Base-by-base conservation (phyloP, 768 basidiomycete species). In the Mycena floridula region DNA sequence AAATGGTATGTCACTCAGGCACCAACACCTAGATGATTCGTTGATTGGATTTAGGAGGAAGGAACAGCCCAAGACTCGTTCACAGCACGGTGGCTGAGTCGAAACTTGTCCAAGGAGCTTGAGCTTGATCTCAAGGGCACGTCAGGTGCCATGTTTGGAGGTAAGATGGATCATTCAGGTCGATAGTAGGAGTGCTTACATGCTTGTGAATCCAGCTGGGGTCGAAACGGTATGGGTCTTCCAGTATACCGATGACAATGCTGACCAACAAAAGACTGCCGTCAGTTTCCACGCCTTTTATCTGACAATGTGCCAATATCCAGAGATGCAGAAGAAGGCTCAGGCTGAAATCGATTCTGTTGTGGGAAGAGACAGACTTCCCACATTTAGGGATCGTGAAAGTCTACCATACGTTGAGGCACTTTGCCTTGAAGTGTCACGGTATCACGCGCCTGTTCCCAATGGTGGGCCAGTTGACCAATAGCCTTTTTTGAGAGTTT, bases 321-420 rank as follows among this genome's bases (percentile, higher is more conserved):
- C 54, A 1, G 46, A 45, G 18, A 47, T 47, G 12, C 54, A 55
- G 38, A 41, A 43, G n/a, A 46, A 46, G 30, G 47, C 47, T 6
- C 43, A 43, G 21, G 36, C 12, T n/a, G 47, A 48, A 15, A 37
- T 48, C 36, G 32, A 37, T 26, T 24, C 30, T 50, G 23, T 51
- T 44, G 15, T 58, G 20, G 59, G 59, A 7, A 15, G 15, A 12
- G 44, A 48, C 18, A 40, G 57, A 13, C 47, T 56, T 24, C 59
- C 59, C 3, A 48, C 22, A 5, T 41, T 55, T 18, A 37, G 39
- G 4, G 50, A 58, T 16, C 24, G 46, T 28, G 36, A 26, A 4
- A 12, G 38, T 20, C 44, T 59, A 20, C 59, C 61, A 11, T 61
- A 61, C 28, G 42, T 58, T 18, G 45, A 54, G 16, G 51, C 46